Base-by-base conservation (phyloP, 2,329 filamentous ascomycete genomes). In the Neodidymelliopsis sp. region DNA sequence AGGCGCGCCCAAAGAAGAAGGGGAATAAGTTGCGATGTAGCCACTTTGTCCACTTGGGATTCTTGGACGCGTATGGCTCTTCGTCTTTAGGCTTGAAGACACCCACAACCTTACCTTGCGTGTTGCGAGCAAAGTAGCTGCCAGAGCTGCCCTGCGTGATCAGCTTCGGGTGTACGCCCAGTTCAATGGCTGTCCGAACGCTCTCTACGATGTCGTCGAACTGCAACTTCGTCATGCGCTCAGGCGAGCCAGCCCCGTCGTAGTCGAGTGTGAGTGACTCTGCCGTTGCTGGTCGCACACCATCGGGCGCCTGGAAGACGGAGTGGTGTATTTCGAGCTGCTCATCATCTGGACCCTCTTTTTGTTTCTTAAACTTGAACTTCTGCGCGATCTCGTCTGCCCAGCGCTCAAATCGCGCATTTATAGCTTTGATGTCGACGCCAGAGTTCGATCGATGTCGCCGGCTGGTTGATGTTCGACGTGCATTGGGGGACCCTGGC, bases 41-140 rank as follows among this genome's bases (percentile, higher is more conserved):
- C 94, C 94, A 99, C 75, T 99, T 99, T 63, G 95, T 97, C 93
- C 93, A 97, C 73, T 99, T 99, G 5, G 94, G 94, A 69, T 99
- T 99, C 61, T 91, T 89, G 23, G 90, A 94, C 1, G 94, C 94
- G 69, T 97, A 99, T 1, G 94, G 94, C 73, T 99, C 95, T 76
- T 99, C 94, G 63, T 99, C 94, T 75, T 99, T 99, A 30, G 94
- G 94, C 73, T 99, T 99, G 77, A 99, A 99, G 4, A 99, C 94
- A 25, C 92, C 94, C 4, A 99, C 91, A 12, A 97, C 90, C 77
- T 96, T 97, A 40, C 94, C 94, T 47, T 93, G 88, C 1, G 84
- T 84, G 65, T 96, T 96, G 50, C 92, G 84, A 19, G 94, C 94
- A 80, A 99, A 99, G 77, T 99, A 99, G 73, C 92, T 97, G 37